phyloP scores from a whole-genome alignment of 2,329 filamentous ascomycete genomes.

The Penicillium frequentans region DNA sequence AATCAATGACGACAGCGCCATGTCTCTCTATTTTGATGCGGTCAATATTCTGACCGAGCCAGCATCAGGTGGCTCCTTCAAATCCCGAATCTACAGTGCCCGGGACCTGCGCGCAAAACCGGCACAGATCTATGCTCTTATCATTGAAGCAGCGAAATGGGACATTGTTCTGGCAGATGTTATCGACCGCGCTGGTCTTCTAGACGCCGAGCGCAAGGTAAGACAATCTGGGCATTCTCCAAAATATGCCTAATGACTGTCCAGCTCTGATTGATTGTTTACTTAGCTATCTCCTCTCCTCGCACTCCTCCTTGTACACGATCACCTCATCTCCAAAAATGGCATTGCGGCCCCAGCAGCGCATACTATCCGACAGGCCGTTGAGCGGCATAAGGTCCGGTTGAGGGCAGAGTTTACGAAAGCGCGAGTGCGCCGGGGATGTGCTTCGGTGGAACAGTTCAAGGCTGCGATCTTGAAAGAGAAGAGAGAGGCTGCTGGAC shows the following conservation, averaged over 20 bases:
- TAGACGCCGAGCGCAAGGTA: slow-evolving; percentile 84
- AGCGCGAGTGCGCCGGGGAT: slow-evolving; percentile 69
- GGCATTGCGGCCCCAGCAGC: slow-evolving; percentile 78
- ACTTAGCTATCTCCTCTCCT: slow-evolving; percentile 74
- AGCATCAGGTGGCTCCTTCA: slow-evolving; percentile 77
- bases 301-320: slow-evolving; percentile 79
- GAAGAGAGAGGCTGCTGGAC: slow-evolving; percentile 46
- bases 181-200: slow-evolving; percentile 75
- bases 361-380: slow-evolving; percentile 72
- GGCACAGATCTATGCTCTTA: slow-evolving; percentile 82
- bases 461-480: slow-evolving; percentile 36
- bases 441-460: slow-evolving; percentile 67
- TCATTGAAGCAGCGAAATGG: slow-evolving; percentile 88
- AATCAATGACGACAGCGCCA: slow-evolving; percentile 38
- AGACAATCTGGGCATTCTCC: slow-evolving; percentile 12
- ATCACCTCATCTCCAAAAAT: slow-evolving; percentile 75
- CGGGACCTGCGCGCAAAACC: slow-evolving; percentile 76
- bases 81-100: slow-evolving; percentile 74
- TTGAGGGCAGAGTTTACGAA: slow-evolving; percentile 81
- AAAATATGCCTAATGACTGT: slow-evolving; percentile 37
- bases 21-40: slow-evolving; percentile 96
- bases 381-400: slow-evolving; percentile 79
- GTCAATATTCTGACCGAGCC: slow-evolving; percentile 69
- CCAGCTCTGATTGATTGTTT: slow-evolving; percentile 25
- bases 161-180: slow-evolving; percentile 81